Evolutionary conservation across 2,329 filamentous ascomycete genomes (phyloP), one percentile per base, ranked within the genome.

Genomic region (Ilyonectria robusta): DNA sequence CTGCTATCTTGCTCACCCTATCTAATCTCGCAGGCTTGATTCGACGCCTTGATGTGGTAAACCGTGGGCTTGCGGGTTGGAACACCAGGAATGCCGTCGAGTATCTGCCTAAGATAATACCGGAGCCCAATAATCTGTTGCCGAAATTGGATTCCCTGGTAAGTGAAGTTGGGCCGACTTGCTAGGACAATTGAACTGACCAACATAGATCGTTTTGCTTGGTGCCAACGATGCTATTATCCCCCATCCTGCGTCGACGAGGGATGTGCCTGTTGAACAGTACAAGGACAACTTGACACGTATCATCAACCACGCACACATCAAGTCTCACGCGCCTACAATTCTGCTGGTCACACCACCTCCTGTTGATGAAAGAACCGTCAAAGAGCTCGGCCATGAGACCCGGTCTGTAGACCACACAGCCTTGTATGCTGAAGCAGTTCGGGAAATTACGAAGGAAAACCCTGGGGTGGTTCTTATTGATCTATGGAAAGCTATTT

Each of bases 51-150:
- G 21, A 46, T 21, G 35, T 57, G 21, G 37, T 57, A 19, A 57
- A 57, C 21, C 55, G 35, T 19, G 55, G 55, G 37, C 44, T 57
- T 42, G 35, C 55, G n/a, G 55, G 55, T 46, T 57, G 55, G 55
- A 57, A 17, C 26, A 42, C 55, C 19, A 57, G 33, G 8, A 44
- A 57, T 33, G 37, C 37, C 15, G 37, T 57, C n/a, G 19, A 46
- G 26, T 57, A 57, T 47, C 9, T 46, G 26, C 37, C 35, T 13
- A 33, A 46, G 37, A 46, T 57, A 46, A 46, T 57, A 8, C 40
- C 55, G 15, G 15, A 19, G 6, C 55, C 21, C 13, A 57, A 31
- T 29, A 40, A 57, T 21, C 15, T 40, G 13, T 57, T 15, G 17
- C 40, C 40, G 4, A 42, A 42, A 42, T 7, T 42, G 15, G 40